These are phyloP conservation scores for Hericium coralloides DNA, from an alignment of 768 basidiomycete species.

Conservation along the genomic window DNA sequence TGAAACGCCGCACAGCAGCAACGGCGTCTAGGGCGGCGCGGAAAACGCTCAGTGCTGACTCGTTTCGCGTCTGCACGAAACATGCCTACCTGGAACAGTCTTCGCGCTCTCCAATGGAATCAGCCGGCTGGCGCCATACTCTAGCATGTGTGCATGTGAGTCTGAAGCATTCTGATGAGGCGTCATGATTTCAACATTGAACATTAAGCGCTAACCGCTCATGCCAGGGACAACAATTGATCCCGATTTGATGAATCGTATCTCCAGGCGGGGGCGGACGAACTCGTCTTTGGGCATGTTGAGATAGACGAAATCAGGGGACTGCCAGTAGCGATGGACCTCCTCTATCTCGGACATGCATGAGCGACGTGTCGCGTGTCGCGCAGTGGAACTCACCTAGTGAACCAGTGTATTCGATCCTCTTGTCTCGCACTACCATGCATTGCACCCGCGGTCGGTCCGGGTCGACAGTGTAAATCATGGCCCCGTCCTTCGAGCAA, in stretches of 20 bases:
- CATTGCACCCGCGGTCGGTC: conserved; percentile 47
- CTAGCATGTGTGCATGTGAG: conserved; percentile 71
- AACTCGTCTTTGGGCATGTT: conserved; percentile 14
- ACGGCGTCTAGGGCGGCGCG: conserved; percentile 43
- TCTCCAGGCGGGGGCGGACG: conserved; percentile 22
- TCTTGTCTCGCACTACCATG: conserved; percentile 43
- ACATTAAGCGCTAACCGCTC: conserved; percentile 39
- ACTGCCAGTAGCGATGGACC: conserved; percentile 31
- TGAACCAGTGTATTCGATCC: conserved; percentile 46
- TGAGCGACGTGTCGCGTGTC: not conserved
- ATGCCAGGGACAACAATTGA: conserved; percentile 66
- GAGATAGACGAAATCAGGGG: conserved; percentile 15
- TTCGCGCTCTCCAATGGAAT: conserved; percentile 57
- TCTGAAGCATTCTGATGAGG: conserved; percentile 32
- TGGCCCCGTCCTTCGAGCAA: conserved; percentile 44
- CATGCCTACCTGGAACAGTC: conserved; percentile 41
- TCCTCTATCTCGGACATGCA: conserved; percentile 26
- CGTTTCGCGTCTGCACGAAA: not conserved
- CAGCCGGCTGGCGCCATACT: conserved; percentile 61
- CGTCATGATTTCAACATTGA: not conserved
- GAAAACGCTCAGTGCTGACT: not conserved
- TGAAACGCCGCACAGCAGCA: conserved; percentile 48
- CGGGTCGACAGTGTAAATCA: conserved; percentile 63
- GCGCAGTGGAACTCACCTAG: conserved; percentile 35
- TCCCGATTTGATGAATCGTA: conserved; percentile 43